These are phyloP conservation scores for Nicotiana undulata DNA, from an alignment of 257 asterid genomes.

Conservation along the genomic window DNA sequence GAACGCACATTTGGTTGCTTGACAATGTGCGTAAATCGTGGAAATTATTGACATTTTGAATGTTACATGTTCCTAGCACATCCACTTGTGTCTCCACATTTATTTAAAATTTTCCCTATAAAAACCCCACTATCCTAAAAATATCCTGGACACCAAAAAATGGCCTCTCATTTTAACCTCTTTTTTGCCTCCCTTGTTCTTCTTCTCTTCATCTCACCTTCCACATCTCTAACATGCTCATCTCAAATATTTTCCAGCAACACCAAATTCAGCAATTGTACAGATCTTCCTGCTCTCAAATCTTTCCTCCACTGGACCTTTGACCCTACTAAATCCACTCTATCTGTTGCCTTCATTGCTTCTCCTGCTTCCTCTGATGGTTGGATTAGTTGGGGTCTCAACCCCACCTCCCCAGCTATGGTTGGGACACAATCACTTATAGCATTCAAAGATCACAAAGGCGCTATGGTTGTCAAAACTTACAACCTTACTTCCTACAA, in stretches of 20 bases:
- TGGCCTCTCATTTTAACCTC: constrained; percentile 25
- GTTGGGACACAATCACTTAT: constrained; percentile 51
- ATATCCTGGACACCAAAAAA: constrained; percentile 1
- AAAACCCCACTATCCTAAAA: background rate
- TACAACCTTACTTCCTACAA: constrained; percentile 40
- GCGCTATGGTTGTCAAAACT: constrained; percentile 39
- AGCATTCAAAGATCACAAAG: constrained; percentile 44
- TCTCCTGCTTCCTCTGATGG: constrained; percentile 50
- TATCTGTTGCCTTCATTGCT: constrained; percentile 57
- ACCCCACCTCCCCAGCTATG: constrained; percentile 57
- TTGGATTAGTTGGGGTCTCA: constrained; percentile 77
- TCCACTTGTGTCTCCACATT: background rate
- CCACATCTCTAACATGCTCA: constrained; percentile 36
- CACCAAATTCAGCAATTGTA: constrained; percentile 32
- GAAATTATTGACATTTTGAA: background rate
- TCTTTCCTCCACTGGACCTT: constrained; percentile 68
- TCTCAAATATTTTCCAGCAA: constrained; percentile 31
- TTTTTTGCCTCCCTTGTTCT: constrained; percentile 21
- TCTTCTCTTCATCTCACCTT: constrained; percentile 38
- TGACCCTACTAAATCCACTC: constrained; percentile 28
- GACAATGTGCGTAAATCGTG: background rate
- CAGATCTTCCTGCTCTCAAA: constrained; percentile 56
- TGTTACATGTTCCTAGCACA: background rate
- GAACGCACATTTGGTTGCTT: background rate
- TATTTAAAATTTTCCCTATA: background rate